phyloP scores from a whole-genome alignment of 2,329 filamentous ascomycete genomes.

The Magnaporthales sp. region DNA sequence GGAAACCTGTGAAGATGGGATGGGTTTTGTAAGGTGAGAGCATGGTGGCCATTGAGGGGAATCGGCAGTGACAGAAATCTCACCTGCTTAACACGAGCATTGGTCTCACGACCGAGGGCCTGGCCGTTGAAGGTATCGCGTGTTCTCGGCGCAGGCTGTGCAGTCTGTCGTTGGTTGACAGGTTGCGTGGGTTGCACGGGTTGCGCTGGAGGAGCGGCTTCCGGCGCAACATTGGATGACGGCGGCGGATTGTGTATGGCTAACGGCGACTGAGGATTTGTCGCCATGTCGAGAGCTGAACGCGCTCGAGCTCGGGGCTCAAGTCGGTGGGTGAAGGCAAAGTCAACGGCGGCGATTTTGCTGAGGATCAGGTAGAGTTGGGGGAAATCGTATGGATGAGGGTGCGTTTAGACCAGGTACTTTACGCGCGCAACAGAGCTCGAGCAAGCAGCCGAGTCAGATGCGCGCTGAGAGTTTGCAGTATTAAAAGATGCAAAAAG shows the following conservation, averaged over 20 bases:
- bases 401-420: background rate
- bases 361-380: background rate
- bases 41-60: background rate
- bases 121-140: slow-evolving; percentile 52
- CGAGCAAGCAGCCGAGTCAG: background rate
- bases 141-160: slow-evolving; percentile 13
- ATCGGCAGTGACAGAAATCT: slow-evolving; percentile 13
- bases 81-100: slow-evolving; percentile 63
- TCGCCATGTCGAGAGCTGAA: background rate
- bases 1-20: background rate
- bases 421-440: background rate
- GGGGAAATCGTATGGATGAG: background rate
- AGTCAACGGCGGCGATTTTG: background rate
- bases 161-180: slow-evolving; percentile 8
- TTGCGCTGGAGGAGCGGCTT: background rate
- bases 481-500: background rate
- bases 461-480: background rate
- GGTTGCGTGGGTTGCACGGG: background rate
- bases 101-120: slow-evolving; percentile 57
- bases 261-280: background rate
- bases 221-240: background rate
- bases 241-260: background rate
- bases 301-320: background rate
- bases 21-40: background rate
- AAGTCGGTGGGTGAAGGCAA: background rate